A percentile compares a stretch with the other conserved stretches of the same genome.
Conservation (phyloP, 1,284 basidiomycete species). For the Leccinum angustisporum region DNA sequence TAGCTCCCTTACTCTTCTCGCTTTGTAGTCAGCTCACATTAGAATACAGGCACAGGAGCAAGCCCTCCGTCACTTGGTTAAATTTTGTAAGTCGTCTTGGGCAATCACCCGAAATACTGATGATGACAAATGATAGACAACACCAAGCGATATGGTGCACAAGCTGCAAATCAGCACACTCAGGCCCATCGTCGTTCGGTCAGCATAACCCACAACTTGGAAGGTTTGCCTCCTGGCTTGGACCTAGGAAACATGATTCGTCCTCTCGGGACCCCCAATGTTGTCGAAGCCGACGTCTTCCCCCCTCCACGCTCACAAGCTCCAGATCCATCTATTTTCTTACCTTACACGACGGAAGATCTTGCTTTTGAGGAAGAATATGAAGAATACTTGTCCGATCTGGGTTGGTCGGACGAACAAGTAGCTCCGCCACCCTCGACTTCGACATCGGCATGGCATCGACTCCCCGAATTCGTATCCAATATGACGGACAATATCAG, state of each 20-base stretch:
- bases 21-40: constrained; percentile 9
- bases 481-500: constrained; percentile 81
- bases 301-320: constrained; percentile 80
- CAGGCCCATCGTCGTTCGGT: constrained; percentile 70
- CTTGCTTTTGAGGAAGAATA: constrained; percentile 88
- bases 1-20: constrained; percentile 27
- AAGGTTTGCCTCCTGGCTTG: constrained; percentile 73
- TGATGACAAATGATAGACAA: constrained; percentile 54
- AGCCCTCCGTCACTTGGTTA: constrained; percentile 91
- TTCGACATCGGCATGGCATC: constrained; percentile 66
- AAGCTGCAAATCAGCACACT: constrained; percentile 51
- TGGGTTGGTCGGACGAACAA: constrained; percentile 68
- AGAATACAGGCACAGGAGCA: constrained; percentile 84
- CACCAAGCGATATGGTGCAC: constrained; percentile 76
- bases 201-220: constrained; percentile 77
- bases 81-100: constrained; percentile 72
- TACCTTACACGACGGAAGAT: constrained; percentile 82
- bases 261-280: constrained; percentile 73
- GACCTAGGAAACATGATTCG: constrained; percentile 73
- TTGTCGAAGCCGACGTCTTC: constrained; percentile 78
- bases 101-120: constrained; percentile 1
- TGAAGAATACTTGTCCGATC: constrained; percentile 82
- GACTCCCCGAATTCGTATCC: constrained; percentile 67
- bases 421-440: constrained; percentile 42
- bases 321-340: constrained; percentile 79